These are phyloP conservation scores for Cucumis hystrix DNA, from an alignment of 306 rosid species.

Conservation along the genomic window DNA sequence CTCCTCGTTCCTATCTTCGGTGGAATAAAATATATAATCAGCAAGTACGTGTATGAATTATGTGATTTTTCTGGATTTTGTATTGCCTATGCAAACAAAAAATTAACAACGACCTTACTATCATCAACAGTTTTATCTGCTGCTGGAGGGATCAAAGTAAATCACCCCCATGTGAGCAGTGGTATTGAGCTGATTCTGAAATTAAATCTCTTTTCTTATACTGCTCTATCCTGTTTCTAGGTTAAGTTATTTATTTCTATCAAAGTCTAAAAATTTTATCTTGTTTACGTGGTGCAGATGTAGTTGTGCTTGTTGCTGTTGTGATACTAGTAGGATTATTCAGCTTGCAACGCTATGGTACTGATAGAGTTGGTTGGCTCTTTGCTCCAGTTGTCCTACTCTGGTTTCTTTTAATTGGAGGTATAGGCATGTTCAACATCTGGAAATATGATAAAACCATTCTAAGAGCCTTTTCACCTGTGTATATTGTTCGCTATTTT, in stretches of 20 bases:
- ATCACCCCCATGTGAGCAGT: conserved; percentile 36
- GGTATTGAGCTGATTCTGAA: conserved; percentile 35
- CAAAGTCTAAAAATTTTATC: not conserved
- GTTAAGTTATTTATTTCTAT: not conserved
- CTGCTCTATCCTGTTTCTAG: not conserved
- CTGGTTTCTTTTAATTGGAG: conserved; percentile 74
- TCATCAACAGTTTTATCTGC: conserved; percentile 67
- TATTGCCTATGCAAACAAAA: not conserved
- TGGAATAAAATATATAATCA: not conserved
- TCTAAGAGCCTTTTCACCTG: conserved; percentile 78
- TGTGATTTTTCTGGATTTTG: not conserved
- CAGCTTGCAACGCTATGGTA: conserved; percentile 93
- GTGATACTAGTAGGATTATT: conserved; percentile 71
- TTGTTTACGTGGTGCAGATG: conserved; percentile 38
- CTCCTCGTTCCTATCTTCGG: not conserved
- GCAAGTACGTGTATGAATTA: not conserved
- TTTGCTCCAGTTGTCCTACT: conserved; percentile 95
- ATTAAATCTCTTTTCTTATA: not conserved
- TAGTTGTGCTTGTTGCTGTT: conserved; percentile 76
- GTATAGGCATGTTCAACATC: conserved; percentile 85
- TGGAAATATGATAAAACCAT: conserved; percentile 59
- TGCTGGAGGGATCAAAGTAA: conserved; percentile 95
- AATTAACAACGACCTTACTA: not conserved
- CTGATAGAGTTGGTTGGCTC: conserved; percentile 98
- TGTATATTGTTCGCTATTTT: conserved; percentile 63